phyloP scores from a whole-genome alignment of 1,284 basidiomycete genomes.

The Sparassis latifolia region DNA sequence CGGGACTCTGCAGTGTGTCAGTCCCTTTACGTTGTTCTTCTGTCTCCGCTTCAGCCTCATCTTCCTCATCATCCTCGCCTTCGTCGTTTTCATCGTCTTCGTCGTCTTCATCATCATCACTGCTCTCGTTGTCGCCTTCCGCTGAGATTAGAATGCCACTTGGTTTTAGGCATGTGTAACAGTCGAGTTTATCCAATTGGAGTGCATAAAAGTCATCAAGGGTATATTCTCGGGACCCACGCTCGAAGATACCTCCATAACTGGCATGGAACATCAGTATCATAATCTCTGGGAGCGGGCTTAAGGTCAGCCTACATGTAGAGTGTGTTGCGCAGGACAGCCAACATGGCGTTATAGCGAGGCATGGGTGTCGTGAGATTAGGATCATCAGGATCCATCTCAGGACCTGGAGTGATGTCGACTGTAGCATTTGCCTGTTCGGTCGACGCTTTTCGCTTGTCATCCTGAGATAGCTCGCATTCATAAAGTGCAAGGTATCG shows the following conservation, averaged over 20 bases:
- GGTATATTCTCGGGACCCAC: constrained; percentile 77
- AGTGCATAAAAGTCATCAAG: constrained; percentile 79
- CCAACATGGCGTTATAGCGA: constrained; percentile 91
- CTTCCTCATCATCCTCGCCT: constrained; percentile 27
- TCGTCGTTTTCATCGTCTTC: constrained; percentile 40
- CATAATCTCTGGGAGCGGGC: background rate
- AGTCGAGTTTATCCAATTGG: constrained; percentile 66
- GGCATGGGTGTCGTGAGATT: constrained; percentile 62
- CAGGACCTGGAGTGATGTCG: constrained; percentile 16
- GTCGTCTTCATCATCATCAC: constrained; percentile 43
- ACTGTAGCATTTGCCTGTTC: background rate
- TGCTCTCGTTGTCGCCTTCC: constrained; percentile 51
- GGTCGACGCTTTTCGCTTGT: no score
- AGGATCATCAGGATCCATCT: constrained; percentile 67
- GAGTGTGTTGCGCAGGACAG: constrained; percentile 79
- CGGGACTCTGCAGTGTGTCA: background rate
- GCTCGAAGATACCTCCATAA: constrained; percentile 85
- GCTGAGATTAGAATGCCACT: constrained; percentile 6
- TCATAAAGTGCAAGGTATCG: no score
- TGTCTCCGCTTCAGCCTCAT: constrained; percentile 16
- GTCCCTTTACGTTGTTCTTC: no score
- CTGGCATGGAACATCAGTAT: constrained; percentile 30
- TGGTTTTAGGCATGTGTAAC: background rate
- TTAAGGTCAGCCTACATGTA: constrained; percentile 59
- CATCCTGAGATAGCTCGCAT: no score